A percentile compares a stretch with the other conserved stretches of the same genome.
phyloP scores from a whole-genome alignment of 2,329 filamentous ascomycete genomes.

The Hypoxylon rubiginosum region DNA sequence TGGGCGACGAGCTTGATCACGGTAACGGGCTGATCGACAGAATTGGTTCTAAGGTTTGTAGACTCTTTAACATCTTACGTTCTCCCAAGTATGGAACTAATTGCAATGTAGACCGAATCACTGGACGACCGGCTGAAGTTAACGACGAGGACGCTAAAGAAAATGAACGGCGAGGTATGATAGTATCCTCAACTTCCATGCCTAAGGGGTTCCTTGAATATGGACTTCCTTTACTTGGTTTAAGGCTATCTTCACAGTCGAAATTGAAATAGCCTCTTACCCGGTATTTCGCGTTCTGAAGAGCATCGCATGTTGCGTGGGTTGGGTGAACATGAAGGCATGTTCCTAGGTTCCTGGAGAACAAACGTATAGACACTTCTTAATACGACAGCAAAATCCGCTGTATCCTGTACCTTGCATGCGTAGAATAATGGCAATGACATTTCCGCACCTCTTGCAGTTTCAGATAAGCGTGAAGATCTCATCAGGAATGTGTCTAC shows the following conservation, averaged over 20 bases:
- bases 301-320: not conserved
- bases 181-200: not conserved
- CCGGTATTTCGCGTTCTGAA: not conserved
- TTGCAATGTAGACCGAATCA: slow-evolving; percentile 74
- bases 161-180: not conserved
- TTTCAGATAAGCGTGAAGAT: not conserved
- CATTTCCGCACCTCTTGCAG: not conserved
- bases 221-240: not conserved
- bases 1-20: slow-evolving; percentile 79
- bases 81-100: slow-evolving; percentile 22
- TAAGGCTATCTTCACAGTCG: not conserved
- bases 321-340: not conserved
- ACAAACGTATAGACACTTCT: not conserved
- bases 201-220: not conserved
- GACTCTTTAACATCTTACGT: slow-evolving; percentile 43
- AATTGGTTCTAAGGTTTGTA: slow-evolving; percentile 80
- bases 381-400: not conserved
- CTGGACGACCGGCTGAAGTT: slow-evolving; percentile 64
- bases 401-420: slow-evolving; percentile 1
- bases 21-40: slow-evolving; percentile 83
- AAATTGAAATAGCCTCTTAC: not conserved
- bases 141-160: slow-evolving; percentile 40
- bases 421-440: not conserved
- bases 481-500: too few relatives aligned
- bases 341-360: not conserved